These are phyloP conservation scores for Hemisphaericaspora xylanilytica DNA, from an alignment of 1,139 yeast species.

Conservation along the genomic window DNA sequence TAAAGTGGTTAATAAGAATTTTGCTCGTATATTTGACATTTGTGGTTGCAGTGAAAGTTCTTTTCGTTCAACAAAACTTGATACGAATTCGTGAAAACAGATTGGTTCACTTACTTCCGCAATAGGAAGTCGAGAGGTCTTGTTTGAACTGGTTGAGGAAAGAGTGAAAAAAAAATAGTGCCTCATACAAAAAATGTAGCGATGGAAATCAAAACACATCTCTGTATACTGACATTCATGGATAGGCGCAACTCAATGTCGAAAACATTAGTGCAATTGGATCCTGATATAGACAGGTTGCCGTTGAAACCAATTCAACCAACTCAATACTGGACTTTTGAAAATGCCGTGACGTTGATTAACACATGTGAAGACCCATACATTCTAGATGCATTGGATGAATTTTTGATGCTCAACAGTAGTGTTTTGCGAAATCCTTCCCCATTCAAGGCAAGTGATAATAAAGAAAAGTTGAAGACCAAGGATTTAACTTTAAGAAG, in stretches of 20 bases:
- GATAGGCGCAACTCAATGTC: too few relatives aligned
- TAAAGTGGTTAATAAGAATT: too few relatives aligned
- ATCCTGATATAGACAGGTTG: constrained; percentile 5
- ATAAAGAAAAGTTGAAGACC: constrained; percentile 3
- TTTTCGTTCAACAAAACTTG: too few relatives aligned
- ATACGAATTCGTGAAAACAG: too few relatives aligned
- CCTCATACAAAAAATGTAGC: background rate
- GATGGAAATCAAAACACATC: background rate
- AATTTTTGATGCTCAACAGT: constrained; percentile 40
- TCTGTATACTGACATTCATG: too few relatives aligned
- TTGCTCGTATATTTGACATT: too few relatives aligned
- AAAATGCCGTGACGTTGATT: constrained; percentile 38
- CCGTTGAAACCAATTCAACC: constrained; percentile 37
- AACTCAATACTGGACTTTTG: constrained; percentile 44
- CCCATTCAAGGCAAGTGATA: constrained; percentile 26
- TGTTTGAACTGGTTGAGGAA: too few relatives aligned
- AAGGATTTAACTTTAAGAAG: constrained; percentile 40
- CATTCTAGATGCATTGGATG: constrained; percentile 42
- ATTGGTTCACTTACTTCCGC: constrained; percentile 2
- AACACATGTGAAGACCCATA: constrained; percentile 32
- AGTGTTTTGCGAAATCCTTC: constrained; percentile 29
- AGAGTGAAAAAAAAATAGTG: background rate
- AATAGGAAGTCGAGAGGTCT: constrained; percentile 7
- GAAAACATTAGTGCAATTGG: constrained; percentile 4
- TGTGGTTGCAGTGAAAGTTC: background rate